Evolutionary conservation across 768 basidiomycete genomes (phyloP), one percentile per base, ranked within the genome.

Genomic region (Phaffia tasmanica): DNA sequence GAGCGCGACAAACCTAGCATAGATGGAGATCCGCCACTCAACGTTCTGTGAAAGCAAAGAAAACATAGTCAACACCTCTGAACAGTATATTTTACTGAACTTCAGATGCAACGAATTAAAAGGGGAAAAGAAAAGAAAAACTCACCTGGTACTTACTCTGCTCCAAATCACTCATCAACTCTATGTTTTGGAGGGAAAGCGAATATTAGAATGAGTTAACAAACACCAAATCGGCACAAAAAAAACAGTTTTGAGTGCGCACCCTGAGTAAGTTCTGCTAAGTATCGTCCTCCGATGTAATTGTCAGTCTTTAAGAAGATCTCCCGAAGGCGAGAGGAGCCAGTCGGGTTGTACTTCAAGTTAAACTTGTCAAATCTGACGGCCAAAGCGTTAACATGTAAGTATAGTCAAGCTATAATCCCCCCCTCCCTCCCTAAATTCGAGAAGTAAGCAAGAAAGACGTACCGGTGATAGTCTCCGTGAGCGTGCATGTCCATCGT

Each of bases 291-390:
- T 71, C 90, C 77, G 62, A 98, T 88, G 69, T 84, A 85, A 74
- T 99, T 99, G 74, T 99, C 95, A 1, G 93, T 95, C 80, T 99
- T 99, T 68, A 99, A 76, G 79, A 99, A 99, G 71, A 99, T 98
- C 77, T 99, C 95, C 56, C 95, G 81, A 69, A 99, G 78, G 42
- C 95, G 80, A 4, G 89, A 92, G 77, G 97, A 93, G 65, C 95
- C 95, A 68, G 75, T 90, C 0, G 92, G 93, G 72, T 95, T 95
- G 76, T 98, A 97, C 77, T 97, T 55, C 11, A 60, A 63, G 58
- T 60, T 61, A 57, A 64, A 63, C 57, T 94, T 91, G 79, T 95
- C 95, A 74, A 95, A 98, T 18, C 95, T 1, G 92, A 89, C 73
- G 95, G 54, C 19, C 50, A 3, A 53, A 19, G 50, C 5, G 60